Evolutionary conservation across 176 grass and related monocot genomes (phyloP), one percentile per base, ranked within the genome.

Genomic region (Saccharum spontaneum): DNA sequence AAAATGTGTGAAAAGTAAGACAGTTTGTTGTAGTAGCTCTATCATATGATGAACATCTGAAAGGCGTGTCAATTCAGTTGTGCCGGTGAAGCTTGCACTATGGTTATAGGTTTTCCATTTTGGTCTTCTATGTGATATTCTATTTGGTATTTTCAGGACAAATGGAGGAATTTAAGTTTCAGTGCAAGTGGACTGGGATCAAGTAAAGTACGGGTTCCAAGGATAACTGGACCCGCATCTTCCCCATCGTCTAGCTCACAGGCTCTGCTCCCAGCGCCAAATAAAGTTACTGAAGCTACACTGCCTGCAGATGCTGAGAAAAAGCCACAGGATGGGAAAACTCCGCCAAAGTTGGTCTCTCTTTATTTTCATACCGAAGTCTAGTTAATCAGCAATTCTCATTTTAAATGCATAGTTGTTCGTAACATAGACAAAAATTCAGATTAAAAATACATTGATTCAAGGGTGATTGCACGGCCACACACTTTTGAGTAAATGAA

Each of bases 121-220:
- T 41, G 59, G 8, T 65, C 73, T 31, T 83, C 38, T 61, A 4
- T 37, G 24, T 81, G 62, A 82, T 54, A 30, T 79, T 72, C 46
- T 54, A 20, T 77, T 68, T 83, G 69, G 20, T 44, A 65, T 70
- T 66, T 82, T 75, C 84, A 99, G 97, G 97, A 96, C 82, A 99
- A 99, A 96, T 99, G 97, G 97, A 96, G 97, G 84, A 99, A 99
- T 84, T 88, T 99, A 88, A 99, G 97, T 76, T 89, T 99, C 69
- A 92, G 94, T 88, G 91, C 91, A 54, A 89, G 85, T 82, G 93
- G 94, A 69, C 76, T 92, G 50, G 97, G 97, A 76, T 94, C 97
- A 76, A 89, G 97, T 70, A 99, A 99, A 86, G 28, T 82, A 67
- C 90, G 86, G 87, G 57, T 89, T 45, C 86, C 76, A 4, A 99